A percentile compares a stretch with the other conserved stretches of the same genome.
phyloP scores from a whole-genome alignment of 495 filamentous ascomycete species.

The Tuber calosporum region DNA sequence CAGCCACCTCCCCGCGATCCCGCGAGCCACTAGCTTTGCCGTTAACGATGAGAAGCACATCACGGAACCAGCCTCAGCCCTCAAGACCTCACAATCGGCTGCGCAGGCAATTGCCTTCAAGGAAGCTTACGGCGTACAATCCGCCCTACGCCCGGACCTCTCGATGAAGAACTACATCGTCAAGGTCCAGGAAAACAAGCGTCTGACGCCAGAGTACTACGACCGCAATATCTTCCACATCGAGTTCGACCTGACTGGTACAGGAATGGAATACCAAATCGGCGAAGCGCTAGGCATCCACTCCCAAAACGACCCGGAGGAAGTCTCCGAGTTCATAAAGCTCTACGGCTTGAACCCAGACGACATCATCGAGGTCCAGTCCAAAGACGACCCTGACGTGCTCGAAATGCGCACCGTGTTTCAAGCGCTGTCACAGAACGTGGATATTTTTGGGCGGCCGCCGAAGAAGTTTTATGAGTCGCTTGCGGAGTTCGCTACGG shows the following conservation, averaged over 20 bases:
- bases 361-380: constrained; percentile 81
- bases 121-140: constrained; percentile 75
- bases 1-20: constrained; percentile 51
- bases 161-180: constrained; percentile 77
- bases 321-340: constrained; percentile 77
- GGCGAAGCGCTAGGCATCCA: constrained; percentile 98
- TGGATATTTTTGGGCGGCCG: constrained; percentile 94
- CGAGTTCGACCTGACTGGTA: constrained; percentile 88
- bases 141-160: constrained; percentile 73
- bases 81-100: constrained; percentile 69
- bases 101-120: constrained; percentile 89
- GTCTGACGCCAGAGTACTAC: constrained; percentile 79
- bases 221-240: constrained; percentile 99
- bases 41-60: constrained; percentile 68
- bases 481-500: constrained; percentile 74
- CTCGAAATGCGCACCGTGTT: constrained; percentile 88
- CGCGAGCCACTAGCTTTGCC: constrained; percentile 72
- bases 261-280: constrained; percentile 89
- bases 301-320: constrained; percentile 74
- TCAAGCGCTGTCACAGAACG: constrained; percentile 84
- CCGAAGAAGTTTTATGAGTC: constrained; percentile 96
- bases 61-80: constrained; percentile 55
- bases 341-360: constrained; percentile 77
- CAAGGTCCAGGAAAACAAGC: constrained; percentile 87
- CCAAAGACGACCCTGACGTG: constrained; percentile 67